Evolutionary conservation across 2,329 filamentous ascomycete species (phyloP).

Genomic region (Aspergillus pseudoviridinutans): DNA sequence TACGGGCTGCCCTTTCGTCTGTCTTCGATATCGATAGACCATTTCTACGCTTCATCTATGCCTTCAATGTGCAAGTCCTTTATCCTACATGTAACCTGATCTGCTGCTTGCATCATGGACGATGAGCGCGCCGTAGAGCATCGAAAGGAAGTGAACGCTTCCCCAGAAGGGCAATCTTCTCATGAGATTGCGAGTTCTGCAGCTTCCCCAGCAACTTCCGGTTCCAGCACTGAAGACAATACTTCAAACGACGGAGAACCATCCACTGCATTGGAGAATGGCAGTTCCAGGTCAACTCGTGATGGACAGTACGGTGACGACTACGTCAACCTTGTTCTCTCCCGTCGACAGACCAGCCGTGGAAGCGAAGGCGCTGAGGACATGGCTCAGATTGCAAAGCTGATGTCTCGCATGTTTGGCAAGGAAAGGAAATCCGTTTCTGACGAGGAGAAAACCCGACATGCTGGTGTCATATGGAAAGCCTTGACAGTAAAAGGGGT

Average conservation of each 20-base stretch:
- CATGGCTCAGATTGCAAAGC: conserved; percentile 28
- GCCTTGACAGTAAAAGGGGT: conserved; percentile 66
- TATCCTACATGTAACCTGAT: neutral
- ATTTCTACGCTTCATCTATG: neutral
- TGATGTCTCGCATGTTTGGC: conserved; percentile 71
- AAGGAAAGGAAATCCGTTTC: conserved; percentile 60
- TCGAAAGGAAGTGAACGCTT: neutral
- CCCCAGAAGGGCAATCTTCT: neutral
- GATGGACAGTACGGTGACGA: conserved; percentile 12
- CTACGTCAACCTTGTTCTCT: conserved; percentile 18
- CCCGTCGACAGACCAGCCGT: conserved; percentile 23
- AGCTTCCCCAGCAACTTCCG: neutral
- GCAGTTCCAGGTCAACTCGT: neutral
- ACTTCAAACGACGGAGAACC: conserved; percentile 10
- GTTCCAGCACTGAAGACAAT: neutral
- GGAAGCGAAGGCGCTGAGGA: conserved; percentile 22
- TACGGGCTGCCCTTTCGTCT: too few species aligned
- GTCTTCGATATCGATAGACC: neutral
- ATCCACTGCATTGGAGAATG: conserved; percentile 2
- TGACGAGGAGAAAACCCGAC: conserved; percentile 65
- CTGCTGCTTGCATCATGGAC: neutral
- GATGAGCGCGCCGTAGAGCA: neutral
- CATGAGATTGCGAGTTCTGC: neutral
- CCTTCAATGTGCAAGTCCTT: neutral
- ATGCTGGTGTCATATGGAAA: conserved; percentile 67